These are phyloP conservation scores for Pythium angustatum DNA, from an alignment of 352 stramenopile genomes.

Conservation along the genomic window DNA sequence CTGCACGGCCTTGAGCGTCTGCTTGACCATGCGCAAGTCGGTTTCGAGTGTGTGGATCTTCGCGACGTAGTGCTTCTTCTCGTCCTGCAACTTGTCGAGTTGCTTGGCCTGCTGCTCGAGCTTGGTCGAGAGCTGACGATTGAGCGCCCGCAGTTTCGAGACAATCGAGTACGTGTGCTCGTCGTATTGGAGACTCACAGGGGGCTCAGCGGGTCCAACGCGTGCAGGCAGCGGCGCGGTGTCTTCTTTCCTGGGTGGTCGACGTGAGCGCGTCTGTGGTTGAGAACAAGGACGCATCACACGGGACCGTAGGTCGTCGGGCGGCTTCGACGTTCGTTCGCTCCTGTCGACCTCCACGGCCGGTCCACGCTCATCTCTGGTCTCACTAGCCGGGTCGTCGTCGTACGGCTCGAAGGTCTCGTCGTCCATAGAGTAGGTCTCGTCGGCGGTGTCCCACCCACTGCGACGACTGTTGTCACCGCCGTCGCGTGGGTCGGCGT, in stretches of 20 bases:
- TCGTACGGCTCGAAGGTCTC: slow-evolving; percentile 45
- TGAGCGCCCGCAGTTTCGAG: slow-evolving; percentile 44
- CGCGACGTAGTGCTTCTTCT: slow-evolving; percentile 51
- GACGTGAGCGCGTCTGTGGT: background rate
- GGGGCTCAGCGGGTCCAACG: background rate
- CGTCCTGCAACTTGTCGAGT: slow-evolving; percentile 40
- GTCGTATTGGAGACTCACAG: slow-evolving; percentile 35
- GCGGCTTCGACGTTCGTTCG: too few species aligned
- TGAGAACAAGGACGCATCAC: background rate
- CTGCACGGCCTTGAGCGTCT: slow-evolving; percentile 43
- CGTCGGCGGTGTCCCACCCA: slow-evolving; percentile 5
- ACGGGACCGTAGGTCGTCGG: background rate
- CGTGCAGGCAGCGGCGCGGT: background rate
- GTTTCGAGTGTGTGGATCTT: slow-evolving; percentile 43
- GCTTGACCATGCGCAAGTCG: slow-evolving; percentile 52
- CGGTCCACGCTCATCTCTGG: background rate
- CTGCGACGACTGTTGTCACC: slow-evolving; percentile 10
- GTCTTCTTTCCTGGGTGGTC: too few species aligned
- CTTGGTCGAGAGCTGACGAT: slow-evolving; percentile 46
- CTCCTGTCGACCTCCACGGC: too few species aligned
- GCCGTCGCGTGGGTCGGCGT: too few species aligned
- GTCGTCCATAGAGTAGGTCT: slow-evolving; percentile 37
- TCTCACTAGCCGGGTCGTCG: slow-evolving; percentile 4
- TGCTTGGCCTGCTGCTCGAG: slow-evolving; percentile 59
- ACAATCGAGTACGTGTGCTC: slow-evolving; percentile 59